phyloP scores from a whole-genome alignment of 345 rosid species.

The Linum lewisii region DNA sequence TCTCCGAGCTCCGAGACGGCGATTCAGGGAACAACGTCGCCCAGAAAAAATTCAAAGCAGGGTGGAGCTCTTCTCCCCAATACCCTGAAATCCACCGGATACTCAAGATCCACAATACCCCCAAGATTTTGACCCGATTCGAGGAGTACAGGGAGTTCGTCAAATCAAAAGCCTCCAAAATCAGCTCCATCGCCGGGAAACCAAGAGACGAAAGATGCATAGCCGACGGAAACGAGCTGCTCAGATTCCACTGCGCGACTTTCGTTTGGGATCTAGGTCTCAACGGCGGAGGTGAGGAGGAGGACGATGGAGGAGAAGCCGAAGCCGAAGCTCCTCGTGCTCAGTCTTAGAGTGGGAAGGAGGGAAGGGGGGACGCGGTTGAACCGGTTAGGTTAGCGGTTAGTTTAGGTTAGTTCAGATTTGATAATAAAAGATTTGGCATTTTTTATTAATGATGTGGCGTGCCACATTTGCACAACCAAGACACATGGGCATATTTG shows the following conservation, averaged over 20 bases:
- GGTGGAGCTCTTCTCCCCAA: conserved; percentile 48
- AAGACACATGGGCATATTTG: no score
- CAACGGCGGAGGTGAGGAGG: conserved; percentile 32
- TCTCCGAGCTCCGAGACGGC: conserved; percentile 62
- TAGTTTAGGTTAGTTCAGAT: no score
- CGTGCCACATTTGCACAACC: no score
- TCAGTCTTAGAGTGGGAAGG: no score
- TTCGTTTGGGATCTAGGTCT: conserved; percentile 69
- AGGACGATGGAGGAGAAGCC: no score
- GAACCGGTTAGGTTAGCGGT: no score
- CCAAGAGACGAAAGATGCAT: conserved; percentile 77
- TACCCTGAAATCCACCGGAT: conserved; percentile 49
- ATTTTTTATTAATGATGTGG: no score
- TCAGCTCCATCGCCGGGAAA: no score
- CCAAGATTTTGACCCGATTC: conserved; percentile 58
- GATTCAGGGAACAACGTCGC: conserved; percentile 81
- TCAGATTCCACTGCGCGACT: conserved; percentile 82
- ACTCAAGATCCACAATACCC: conserved; percentile 76
- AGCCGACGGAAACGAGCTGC: conserved; percentile 93
- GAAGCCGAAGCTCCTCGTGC: no score
- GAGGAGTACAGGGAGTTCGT: conserved; percentile 88
- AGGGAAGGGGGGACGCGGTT: no score
- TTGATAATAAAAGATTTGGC: no score
- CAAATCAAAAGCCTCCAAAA: conserved; percentile 54
- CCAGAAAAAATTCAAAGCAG: conserved; percentile 69